Evolutionary conservation across 73 alveolate species (phyloP).

Genomic region (Paramecium pentaurelia): DNA sequence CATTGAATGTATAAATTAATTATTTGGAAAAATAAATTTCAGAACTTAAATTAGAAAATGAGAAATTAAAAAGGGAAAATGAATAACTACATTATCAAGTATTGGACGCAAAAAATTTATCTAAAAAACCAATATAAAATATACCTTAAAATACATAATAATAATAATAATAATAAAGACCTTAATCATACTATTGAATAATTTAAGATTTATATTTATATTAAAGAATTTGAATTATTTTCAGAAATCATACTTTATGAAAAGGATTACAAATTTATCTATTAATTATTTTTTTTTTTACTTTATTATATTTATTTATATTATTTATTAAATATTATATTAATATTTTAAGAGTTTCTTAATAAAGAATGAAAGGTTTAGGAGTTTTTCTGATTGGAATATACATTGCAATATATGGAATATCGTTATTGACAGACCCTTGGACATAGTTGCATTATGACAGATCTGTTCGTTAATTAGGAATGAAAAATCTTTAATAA

Average conservation of each 20-base stretch:
- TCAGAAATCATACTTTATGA: background rate
- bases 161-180: background rate
- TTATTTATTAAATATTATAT: background rate
- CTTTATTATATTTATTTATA: background rate
- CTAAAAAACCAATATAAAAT: background rate
- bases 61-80: background rate
- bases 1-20: background rate
- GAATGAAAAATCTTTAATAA: background rate
- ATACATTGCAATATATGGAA: conserved; percentile 27
- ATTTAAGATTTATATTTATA: background rate
- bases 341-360: background rate
- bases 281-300: background rate
- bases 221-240: background rate
- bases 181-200: background rate
- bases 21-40: background rate
- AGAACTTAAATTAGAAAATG: background rate
- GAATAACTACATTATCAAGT: background rate
- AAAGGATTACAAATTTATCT: background rate
- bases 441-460: conserved; percentile 39
- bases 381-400: conserved; percentile 31
- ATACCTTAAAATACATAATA: background rate
- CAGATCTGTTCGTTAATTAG: background rate
- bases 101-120: background rate
- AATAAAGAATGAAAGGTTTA: background rate
- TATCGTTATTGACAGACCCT: background rate